Base-by-base conservation (phyloP, 768 basidiomycete species). In the Artomyces pyxidatus region DNA sequence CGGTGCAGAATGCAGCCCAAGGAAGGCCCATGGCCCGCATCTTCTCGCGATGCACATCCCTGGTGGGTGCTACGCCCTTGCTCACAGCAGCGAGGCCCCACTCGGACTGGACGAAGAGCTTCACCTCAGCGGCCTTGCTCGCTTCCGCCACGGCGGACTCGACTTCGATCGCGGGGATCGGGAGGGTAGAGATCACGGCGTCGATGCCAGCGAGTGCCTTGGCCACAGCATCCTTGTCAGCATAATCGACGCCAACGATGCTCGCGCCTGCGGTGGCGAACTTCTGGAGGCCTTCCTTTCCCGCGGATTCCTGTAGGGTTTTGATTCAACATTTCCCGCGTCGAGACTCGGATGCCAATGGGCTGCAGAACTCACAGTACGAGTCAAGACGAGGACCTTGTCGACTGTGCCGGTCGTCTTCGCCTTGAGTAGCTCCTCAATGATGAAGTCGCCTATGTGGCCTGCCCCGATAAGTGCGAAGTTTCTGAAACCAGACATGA, bases 1-100 rank as follows among this genome's bases (percentile, higher is more conserved):
- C 53, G 30, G 50, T 55, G 42, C 26, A 48, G 42, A 47, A 51
- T 6, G 39, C 22, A 25, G 45, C 23, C 17, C 32, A 47, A 4
- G 53, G 50, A 32, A 55, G 46, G 19, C 30, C 41, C 19, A 54
- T 37, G 25, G 37, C 29, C 40, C 42, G 35, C 23, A 52, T 25
- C 12, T 45, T n/a, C 8, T 14, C 22, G 17, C 29, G 14, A 11
- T 16, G 8, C 12, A 19, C 27, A n/a, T 26, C 19, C 30, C 40
- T 51, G n/a, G n/a, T n/a, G n/a, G n/a, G n/a, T n/a, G n/a, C n/a
- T n/a, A n/a, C n/a, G 16, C 49, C 37, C 4, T 11, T 6, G 10
- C 48, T 51, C 7, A 45, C 48, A 6, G 52, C 49, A 3, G 56
- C 40, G 23, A 45, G 50, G 7, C 60, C 60, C 22, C 58, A 63